Percentiles rank a stretch among this genome's conserved stretches.
Conservation (phyloP, 169 alveolate species). For the Blepharisma undulans region DNA sequence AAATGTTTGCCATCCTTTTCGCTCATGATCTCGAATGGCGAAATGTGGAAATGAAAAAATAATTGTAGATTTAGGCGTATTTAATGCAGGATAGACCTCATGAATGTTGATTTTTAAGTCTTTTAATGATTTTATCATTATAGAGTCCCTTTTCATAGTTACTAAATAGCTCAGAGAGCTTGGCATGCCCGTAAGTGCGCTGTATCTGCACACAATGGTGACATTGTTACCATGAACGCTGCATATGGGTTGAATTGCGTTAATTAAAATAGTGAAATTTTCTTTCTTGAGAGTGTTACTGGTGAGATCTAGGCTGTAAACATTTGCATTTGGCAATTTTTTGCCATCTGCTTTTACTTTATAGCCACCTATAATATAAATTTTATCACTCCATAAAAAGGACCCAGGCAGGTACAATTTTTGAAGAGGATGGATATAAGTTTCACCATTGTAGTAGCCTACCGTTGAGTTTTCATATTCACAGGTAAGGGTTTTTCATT, state of each 20-base stretch:
- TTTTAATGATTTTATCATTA: background rate
- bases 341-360: too few relatives aligned
- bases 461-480: too few relatives aligned
- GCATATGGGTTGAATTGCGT: background rate
- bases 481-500: too few relatives aligned
- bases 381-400: background rate
- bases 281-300: background rate
- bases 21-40: too few relatives aligned
- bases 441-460: too few relatives aligned
- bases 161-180: background rate
- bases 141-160: background rate
- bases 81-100: background rate
- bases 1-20: background rate
- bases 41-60: background rate
- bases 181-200: background rate
- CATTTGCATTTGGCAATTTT: background rate
- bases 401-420: background rate
- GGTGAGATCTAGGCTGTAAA: background rate
- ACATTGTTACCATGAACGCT: background rate
- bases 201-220: background rate
- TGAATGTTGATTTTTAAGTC: too few relatives aligned
- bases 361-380: background rate
- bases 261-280: too few relatives aligned
- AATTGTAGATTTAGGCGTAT: background rate
- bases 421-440: background rate